Conservation (phyloP, 2,329 filamentous ascomycete species). For the Botrytis paeoniae region DNA sequence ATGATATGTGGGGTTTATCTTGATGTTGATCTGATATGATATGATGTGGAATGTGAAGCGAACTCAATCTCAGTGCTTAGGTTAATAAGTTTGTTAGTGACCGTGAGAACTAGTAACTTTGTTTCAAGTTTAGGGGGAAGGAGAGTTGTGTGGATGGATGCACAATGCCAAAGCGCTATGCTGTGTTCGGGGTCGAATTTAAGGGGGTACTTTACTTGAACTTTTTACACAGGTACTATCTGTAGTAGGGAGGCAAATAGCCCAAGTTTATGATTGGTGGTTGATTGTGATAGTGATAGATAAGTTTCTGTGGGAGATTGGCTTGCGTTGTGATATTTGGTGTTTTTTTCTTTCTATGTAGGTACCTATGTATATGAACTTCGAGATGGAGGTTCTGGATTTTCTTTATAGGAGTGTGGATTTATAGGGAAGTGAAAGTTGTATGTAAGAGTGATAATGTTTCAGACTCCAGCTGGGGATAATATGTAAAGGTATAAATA, state of each 20-base stretch:
- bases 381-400: neutral
- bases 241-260: neutral
- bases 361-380: neutral
- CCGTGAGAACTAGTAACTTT: neutral
- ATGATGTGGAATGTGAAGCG: neutral
- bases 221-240: neutral
- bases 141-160: neutral
- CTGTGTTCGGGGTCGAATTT: neutral
- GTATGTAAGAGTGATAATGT: neutral
- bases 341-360: no score
- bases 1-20: slow-evolving; percentile 4
- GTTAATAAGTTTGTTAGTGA: neutral
- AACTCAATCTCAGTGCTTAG: neutral
- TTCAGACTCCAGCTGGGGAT: neutral
- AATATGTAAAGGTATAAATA: neutral
- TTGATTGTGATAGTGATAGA: neutral
- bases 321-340: neutral
- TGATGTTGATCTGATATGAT: neutral
- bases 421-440: neutral
- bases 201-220: neutral
- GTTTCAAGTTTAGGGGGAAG: neutral
- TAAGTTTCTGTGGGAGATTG: neutral
- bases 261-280: neutral
- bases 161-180: neutral
- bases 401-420: neutral